These are phyloP conservation scores for Borealophlyctis nickersoniae DNA, from an alignment of 192 early-diverging fungal genomes.

Conservation along the genomic window DNA sequence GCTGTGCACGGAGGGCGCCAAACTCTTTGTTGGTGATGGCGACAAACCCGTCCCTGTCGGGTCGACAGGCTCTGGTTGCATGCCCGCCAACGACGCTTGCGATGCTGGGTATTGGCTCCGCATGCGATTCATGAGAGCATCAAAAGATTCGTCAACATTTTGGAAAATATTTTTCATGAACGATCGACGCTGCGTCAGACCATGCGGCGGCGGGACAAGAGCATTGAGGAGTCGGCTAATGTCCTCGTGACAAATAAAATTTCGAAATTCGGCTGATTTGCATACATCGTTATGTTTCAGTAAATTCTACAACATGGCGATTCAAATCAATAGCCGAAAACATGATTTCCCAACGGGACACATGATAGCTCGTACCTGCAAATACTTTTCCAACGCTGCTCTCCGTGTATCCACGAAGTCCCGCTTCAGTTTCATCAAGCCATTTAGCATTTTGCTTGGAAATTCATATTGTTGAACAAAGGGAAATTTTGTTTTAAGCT, in stretches of 20 bases:
- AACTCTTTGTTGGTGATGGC: no score
- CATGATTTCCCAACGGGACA: neutral
- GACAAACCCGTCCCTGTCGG: no score
- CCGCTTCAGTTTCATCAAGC: slow-evolving; percentile 61
- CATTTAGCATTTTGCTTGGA: slow-evolving; percentile 65
- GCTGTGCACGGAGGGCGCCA: neutral
- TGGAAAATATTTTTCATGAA: slow-evolving; percentile 63
- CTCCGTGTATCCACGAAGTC: slow-evolving; percentile 70
- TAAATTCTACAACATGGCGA: slow-evolving; percentile 34
- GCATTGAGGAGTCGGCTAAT: slow-evolving; percentile 18
- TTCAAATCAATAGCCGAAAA: slow-evolving; percentile 1
- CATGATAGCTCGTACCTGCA: slow-evolving; percentile 38
- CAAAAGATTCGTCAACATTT: slow-evolving; percentile 70
- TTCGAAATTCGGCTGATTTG: slow-evolving; percentile 55
- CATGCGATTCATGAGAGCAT: slow-evolving; percentile 42
- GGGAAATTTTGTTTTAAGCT: slow-evolving; percentile 55
- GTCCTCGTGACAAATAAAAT: slow-evolving; percentile 63
- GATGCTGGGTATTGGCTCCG: neutral
- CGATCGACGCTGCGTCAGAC: slow-evolving; percentile 13
- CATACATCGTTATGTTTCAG: slow-evolving; percentile 68
- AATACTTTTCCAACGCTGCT: slow-evolving; percentile 64
- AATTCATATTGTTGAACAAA: slow-evolving; percentile 67
- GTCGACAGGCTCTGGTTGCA: no score
- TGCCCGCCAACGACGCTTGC: neutral
- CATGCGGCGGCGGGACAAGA: no score